Evolutionary conservation across 2,329 filamentous ascomycete genomes (phyloP).

Genomic region (Chaetomiaceae sp.): DNA sequence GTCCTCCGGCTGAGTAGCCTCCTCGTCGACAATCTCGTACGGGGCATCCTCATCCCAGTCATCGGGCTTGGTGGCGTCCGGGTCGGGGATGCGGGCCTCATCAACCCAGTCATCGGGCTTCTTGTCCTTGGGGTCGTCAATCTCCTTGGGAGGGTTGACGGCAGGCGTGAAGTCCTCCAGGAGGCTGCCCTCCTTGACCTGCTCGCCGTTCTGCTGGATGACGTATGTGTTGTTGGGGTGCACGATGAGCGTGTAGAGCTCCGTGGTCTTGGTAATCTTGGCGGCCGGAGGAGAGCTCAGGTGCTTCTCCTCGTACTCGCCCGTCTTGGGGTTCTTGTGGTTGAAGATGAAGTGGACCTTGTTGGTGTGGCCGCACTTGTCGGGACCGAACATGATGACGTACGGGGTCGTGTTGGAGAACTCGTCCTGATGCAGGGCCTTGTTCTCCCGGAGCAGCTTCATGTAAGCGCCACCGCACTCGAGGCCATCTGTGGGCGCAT

Average conservation of each 20-base stretch:
- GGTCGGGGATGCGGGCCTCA: slow-evolving; percentile 83
- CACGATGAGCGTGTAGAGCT: slow-evolving; percentile 95
- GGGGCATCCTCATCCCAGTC: slow-evolving; percentile 99
- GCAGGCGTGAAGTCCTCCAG: slow-evolving; percentile 88
- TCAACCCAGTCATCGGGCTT: slow-evolving; percentile 98
- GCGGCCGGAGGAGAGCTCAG: slow-evolving; percentile 77
- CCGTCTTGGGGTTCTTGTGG: slow-evolving; percentile 99
- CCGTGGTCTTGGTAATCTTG: slow-evolving; percentile 83
- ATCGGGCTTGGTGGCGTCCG: slow-evolving; percentile 90
- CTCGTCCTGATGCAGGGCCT: slow-evolving; percentile 93
- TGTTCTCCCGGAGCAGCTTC: slow-evolving; percentile 98
- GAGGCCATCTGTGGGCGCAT: slow-evolving; percentile 64
- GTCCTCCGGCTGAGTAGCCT: slow-evolving; percentile 85
- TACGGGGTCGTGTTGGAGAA: slow-evolving; percentile 97
- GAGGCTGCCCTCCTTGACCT: slow-evolving; percentile 82
- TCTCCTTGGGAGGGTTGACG: slow-evolving; percentile 94
- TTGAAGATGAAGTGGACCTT: slow-evolving; percentile 99
- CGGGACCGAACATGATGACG: slow-evolving; percentile 99
- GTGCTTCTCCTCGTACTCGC: slow-evolving; percentile 99
- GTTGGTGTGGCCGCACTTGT: slow-evolving; percentile 99
- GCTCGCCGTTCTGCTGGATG: slow-evolving; percentile 87
- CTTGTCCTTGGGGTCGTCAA: slow-evolving; percentile 86
- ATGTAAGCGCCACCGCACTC: slow-evolving; percentile 98
- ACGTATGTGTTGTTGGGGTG: slow-evolving; percentile 93
- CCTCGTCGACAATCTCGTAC: slow-evolving; percentile 91